Evolutionary conservation across 2,329 filamentous ascomycete genomes (phyloP).

Genomic region (Lizonia empirigonia): DNA sequence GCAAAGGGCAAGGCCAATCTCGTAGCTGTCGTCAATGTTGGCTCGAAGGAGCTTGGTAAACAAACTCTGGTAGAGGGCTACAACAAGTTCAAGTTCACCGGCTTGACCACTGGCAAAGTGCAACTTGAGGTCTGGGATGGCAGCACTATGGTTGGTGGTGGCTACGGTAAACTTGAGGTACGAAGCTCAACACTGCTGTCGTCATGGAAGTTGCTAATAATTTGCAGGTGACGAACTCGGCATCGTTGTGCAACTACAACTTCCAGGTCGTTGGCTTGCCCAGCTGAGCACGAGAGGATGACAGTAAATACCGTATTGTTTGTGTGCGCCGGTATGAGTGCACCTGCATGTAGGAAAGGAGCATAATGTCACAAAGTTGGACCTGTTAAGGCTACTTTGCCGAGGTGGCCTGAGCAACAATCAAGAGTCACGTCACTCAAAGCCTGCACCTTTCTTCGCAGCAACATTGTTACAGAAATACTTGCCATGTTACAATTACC

Average conservation of each 20-base stretch:
- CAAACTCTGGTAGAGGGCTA: conserved; percentile 20
- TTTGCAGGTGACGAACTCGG: background rate
- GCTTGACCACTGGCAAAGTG: conserved; percentile 28
- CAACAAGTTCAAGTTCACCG: conserved; percentile 31
- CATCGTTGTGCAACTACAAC: conserved; percentile 8
- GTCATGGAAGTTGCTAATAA: background rate
- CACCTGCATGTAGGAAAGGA: background rate
- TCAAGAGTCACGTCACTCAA: background rate
- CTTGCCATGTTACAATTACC: background rate
- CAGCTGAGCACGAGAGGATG: background rate
- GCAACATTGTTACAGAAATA: too few species aligned
- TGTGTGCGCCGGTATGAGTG: background rate
- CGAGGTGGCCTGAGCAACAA: background rate
- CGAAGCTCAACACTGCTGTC: background rate
- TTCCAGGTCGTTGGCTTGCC: conserved; percentile 8
- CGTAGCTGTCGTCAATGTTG: conserved; percentile 32
- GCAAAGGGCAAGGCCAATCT: conserved; percentile 21
- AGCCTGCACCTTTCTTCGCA: too few species aligned
- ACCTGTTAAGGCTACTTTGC: background rate
- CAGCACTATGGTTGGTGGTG: conserved; percentile 27
- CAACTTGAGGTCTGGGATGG: conserved; percentile 35
- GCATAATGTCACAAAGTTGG: background rate
- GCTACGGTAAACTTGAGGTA: conserved; percentile 16
- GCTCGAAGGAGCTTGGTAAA: conserved; percentile 22
- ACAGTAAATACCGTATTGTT: too few species aligned